Conservation (phyloP, 305 asterid genomes). For the Fraxinus baroniana region DNA sequence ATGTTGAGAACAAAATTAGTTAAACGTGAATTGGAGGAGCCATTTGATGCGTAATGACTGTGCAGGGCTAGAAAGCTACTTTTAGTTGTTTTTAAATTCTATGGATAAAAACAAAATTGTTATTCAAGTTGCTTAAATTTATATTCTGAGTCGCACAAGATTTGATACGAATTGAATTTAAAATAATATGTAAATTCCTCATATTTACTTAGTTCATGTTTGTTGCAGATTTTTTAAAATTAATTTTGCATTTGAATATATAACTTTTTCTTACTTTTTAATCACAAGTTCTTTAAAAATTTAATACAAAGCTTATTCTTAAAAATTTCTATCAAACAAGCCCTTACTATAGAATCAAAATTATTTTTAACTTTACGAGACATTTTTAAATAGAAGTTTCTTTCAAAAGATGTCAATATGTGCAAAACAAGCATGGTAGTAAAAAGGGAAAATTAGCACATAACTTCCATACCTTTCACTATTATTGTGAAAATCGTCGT, state of each 20-base stretch:
- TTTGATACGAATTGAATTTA: background rate
- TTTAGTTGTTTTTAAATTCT: too few relatives aligned
- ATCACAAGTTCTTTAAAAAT: too few relatives aligned
- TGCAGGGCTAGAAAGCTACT: background rate
- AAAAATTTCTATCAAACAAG: background rate
- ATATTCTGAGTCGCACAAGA: background rate
- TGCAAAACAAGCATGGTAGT: background rate
- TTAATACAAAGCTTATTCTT: background rate
- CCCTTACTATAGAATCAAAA: background rate
- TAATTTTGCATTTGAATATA: background rate
- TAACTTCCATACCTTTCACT: too few relatives aligned
- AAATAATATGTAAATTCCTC: background rate
- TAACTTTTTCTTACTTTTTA: too few relatives aligned
- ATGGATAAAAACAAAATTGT: too few relatives aligned
- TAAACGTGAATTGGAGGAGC: background rate
- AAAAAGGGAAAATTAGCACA: too few relatives aligned
- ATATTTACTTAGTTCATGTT: background rate
- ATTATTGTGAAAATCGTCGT: too few relatives aligned
- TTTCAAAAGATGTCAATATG: background rate
- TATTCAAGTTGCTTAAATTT: too few relatives aligned
- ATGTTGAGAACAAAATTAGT: background rate
- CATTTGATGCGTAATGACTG: background rate
- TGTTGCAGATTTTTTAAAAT: too few relatives aligned
- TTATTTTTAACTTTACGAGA: background rate
- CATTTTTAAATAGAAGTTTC: background rate